These are phyloP conservation scores for Cytospora piceae DNA, from an alignment of 2,329 filamentous ascomycete species.

Conservation along the genomic window DNA sequence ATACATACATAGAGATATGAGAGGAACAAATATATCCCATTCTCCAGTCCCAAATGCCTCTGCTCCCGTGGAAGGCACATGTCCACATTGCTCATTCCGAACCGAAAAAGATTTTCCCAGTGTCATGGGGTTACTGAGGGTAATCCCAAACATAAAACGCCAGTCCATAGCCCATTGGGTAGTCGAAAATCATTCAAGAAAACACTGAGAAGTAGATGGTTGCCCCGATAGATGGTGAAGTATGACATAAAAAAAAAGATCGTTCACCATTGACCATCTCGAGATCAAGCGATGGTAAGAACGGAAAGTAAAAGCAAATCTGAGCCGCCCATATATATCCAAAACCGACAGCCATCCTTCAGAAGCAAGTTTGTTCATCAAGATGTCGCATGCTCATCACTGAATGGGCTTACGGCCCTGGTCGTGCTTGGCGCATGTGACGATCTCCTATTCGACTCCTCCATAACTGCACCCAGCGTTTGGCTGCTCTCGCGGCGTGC, in stretches of 20 bases:
- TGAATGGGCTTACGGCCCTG: conserved; percentile 55
- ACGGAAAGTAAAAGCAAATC: conserved; percentile 12
- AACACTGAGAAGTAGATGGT: conserved; percentile 14
- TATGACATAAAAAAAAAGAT: neutral
- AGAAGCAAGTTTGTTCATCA: conserved; percentile 40
- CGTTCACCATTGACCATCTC: neutral
- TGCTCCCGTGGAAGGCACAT: conserved; percentile 4
- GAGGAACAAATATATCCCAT: conserved; percentile 1
- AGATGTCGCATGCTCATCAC: conserved; percentile 61
- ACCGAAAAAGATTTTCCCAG: neutral
- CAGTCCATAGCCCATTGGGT: conserved; percentile 1
- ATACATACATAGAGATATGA: conserved; percentile 3
- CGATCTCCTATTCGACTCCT: conserved; percentile 52
- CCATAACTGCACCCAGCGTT: conserved; percentile 59
- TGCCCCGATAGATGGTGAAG: conserved; percentile 4
- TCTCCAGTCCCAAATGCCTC: neutral
- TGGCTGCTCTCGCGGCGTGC: conserved; percentile 44
- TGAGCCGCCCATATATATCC: conserved; percentile 3
- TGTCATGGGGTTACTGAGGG: conserved; percentile 5
- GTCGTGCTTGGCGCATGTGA: conserved; percentile 41
- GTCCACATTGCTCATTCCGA: conserved; percentile 23
- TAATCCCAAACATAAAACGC: conserved; percentile 24
- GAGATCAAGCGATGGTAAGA: conserved; percentile 2
- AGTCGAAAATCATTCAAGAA: conserved; percentile 12
- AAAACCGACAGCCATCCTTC: neutral